These are phyloP conservation scores for Sporisorium graminicola DNA, from an alignment of 1,284 basidiomycete species.

Conservation along the genomic window DNA sequence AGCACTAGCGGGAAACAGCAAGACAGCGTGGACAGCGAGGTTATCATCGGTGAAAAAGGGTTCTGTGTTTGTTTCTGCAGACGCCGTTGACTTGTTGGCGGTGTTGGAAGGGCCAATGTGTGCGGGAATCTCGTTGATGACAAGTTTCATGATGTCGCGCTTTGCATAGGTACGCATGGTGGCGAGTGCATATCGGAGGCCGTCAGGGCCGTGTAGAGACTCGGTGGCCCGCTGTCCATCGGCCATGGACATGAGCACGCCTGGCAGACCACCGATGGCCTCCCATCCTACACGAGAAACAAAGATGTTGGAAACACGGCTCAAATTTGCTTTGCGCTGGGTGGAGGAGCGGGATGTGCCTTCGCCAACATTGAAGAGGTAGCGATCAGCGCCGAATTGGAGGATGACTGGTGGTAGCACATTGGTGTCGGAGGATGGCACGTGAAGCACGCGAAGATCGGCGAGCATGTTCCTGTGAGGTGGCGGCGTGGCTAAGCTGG, in stretches of 20 bases:
- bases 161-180: conserved; percentile 72
- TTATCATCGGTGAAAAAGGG: conserved; percentile 77
- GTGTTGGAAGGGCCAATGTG: conserved; percentile 6
- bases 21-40: conserved; percentile 77
- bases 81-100: conserved; percentile 37
- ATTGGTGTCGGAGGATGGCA: conserved; percentile 73
- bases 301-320: conserved; percentile 79
- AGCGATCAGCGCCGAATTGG: conserved; percentile 81
- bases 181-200: conserved; percentile 79
- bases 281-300: conserved; percentile 78
- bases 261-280: conserved; percentile 72
- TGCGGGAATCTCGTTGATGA: conserved; percentile 33
- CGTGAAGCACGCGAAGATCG: conserved; percentile 58
- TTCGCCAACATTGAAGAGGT: conserved; percentile 88
- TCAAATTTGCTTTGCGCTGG: conserved; percentile 78
- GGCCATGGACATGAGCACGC: conserved; percentile 84
- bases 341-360: conserved; percentile 81
- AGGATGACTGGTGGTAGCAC: conserved; percentile 84
- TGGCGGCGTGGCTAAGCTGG: background rate
- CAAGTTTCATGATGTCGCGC: conserved; percentile 53
- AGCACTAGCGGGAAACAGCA: conserved; percentile 71
- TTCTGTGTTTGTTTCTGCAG: conserved; percentile 51
- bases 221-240: conserved; percentile 77
- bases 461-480: conserved; percentile 31
- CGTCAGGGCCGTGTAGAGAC: conserved; percentile 79